Evolutionary conservation across 495 filamentous ascomycete genomes (phyloP), one percentile per base, ranked within the genome.

Genomic region (Aspergillus campestris): DNA sequence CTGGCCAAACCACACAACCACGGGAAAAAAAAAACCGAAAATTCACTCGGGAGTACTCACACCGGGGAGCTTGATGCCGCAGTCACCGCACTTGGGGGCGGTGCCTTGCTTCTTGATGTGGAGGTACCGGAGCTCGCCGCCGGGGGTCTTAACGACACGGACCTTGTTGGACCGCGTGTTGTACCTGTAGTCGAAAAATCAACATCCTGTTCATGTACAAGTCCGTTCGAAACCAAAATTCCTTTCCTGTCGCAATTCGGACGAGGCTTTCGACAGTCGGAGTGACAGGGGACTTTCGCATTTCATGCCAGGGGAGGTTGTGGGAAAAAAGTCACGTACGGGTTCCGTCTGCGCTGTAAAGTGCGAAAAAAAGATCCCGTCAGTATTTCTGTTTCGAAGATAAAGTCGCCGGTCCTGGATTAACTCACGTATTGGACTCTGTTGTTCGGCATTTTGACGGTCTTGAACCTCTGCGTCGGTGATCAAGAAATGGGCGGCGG

Each of bases 81-180:
- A 96, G 79, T 96, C 92, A 80, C 92, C 92, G 69, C 92, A 99
- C 78, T 97, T 97, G 59, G 92, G 91, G 56, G 87, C 82, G 59
- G 86, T 90, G 55, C 88, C 90, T 72, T 82, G 83, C 84, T 97
- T 97, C 84, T 96, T 96, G 78, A 94, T 88, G 82, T 97, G 89
- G 56, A 96, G 87, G 63, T 94, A 84, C 63, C 89, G 85, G 52
- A 94, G 83, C 67, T 88, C 77, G 65, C 92, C 92, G 67, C 92
- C 92, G 47, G 92, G 92, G 49, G 92, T 98, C 79, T 89, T 92
- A 74, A 95, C 69, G 69, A 96, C 78, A 67, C 92, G 86, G 67
- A 91, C 89, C 74, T 87, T 89, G 85, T 98, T 96, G 64, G 87
- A 92, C 67, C 79, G 76, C 72, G 91, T 95, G 78, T 95, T 96